phyloP scores from a whole-genome alignment of 257 asterid species.

The Solanum sitiens region DNA sequence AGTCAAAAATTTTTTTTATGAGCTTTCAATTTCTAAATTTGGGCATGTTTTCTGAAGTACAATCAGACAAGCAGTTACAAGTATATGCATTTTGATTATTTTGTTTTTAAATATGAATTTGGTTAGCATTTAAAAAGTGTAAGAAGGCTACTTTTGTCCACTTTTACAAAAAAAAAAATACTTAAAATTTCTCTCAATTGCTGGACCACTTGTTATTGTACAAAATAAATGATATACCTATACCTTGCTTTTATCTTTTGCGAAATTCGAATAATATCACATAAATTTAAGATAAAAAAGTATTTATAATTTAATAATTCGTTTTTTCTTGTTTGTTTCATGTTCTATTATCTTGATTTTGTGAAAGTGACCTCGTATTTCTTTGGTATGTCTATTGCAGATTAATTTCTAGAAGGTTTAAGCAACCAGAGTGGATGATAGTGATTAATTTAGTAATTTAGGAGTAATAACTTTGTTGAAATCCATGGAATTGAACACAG shows the following conservation, averaged over 20 bases:
- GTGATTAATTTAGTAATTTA: background rate
- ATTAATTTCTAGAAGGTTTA: background rate
- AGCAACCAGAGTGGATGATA: background rate
- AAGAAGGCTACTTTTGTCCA: background rate
- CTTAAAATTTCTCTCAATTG: background rate
- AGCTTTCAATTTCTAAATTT: background rate
- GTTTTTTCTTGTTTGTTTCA: background rate
- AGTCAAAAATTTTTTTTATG: too few species aligned
- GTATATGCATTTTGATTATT: background rate
- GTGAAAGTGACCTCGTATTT: background rate
- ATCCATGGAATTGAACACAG: background rate
- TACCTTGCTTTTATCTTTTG: background rate
- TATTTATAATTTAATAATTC: too few species aligned
- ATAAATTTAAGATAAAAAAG: too few species aligned
- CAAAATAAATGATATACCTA: background rate
- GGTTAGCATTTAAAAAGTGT: background rate
- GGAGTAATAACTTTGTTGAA: background rate
- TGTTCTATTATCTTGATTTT: background rate
- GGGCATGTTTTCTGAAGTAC: background rate
- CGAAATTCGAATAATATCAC: background rate
- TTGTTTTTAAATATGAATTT: background rate
- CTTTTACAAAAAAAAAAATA: background rate
- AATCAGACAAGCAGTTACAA: background rate
- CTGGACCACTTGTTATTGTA: background rate
- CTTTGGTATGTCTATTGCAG: background rate